Evolutionary conservation across 2,329 filamentous ascomycete genomes (phyloP).

Genomic region (Truncatella angustata): DNA sequence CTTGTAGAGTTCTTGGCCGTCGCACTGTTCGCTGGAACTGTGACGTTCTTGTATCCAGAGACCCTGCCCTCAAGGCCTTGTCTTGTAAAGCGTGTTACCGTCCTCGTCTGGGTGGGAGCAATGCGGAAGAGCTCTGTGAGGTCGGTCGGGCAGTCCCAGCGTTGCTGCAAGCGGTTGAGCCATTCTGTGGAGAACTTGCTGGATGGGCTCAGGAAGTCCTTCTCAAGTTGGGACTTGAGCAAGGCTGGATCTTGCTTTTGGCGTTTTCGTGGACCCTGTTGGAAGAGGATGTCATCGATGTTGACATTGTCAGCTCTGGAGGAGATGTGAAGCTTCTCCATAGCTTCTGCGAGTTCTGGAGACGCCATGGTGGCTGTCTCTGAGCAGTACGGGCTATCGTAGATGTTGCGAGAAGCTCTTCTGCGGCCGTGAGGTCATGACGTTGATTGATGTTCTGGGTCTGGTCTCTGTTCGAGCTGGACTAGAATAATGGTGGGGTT

Average conservation of each 20-base stretch:
- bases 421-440: neutral
- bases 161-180: conserved; percentile 85
- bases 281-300: conserved; percentile 60
- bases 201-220: conserved; percentile 76
- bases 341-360: conserved; percentile 42
- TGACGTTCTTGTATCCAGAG: conserved; percentile 91
- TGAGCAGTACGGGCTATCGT: neutral
- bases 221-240: conserved; percentile 70
- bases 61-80: conserved; percentile 91
- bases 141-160: conserved; percentile 80
- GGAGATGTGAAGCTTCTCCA: conserved; percentile 49
- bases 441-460: conserved; percentile 4
- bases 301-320: conserved; percentile 27
- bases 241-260: conserved; percentile 54
- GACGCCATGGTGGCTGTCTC: conserved; percentile 6
- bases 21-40: conserved; percentile 81
- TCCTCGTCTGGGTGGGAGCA: conserved; percentile 87
- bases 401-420: neutral
- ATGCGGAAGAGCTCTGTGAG: conserved; percentile 83
- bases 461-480: conserved; percentile 6
- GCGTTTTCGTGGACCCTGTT: conserved; percentile 39
- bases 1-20: conserved; percentile 96
- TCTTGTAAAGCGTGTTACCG: conserved; percentile 87
- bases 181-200: conserved; percentile 77
- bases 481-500: conserved; percentile 6